These are phyloP conservation scores for Boechera stricta DNA, from an alignment of 345 rosid genomes.

Conservation along the genomic window DNA sequence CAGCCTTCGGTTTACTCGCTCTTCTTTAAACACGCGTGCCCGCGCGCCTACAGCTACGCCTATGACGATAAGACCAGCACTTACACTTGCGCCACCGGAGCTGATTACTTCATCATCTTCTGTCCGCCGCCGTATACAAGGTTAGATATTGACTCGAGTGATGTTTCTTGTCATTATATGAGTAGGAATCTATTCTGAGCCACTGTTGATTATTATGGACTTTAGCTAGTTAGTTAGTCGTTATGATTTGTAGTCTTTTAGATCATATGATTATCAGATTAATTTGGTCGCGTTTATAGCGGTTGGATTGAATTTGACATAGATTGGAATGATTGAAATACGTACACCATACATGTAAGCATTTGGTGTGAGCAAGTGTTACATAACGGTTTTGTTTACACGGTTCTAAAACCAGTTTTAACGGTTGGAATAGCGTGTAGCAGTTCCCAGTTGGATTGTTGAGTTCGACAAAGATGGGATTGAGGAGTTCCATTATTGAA, in stretches of 20 bases:
- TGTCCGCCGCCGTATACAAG: constrained; percentile 92
- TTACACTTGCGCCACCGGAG: constrained; percentile 71
- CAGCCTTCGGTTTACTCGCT: constrained; percentile 64
- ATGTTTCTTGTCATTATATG: constrained; percentile 2
- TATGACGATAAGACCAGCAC: constrained; percentile 92
- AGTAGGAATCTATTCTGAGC: background rate
- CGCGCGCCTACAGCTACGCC: constrained; percentile 90
- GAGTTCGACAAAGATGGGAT: background rate
- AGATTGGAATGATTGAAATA: background rate
- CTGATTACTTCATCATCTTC: constrained; percentile 72
- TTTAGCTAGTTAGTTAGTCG: background rate
- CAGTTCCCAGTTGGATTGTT: background rate
- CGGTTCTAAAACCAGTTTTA: no score
- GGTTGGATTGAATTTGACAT: background rate
- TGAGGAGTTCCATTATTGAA: background rate
- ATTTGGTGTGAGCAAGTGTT: no score
- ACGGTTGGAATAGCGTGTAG: no score
- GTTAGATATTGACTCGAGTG: constrained; percentile 44
- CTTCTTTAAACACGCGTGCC: constrained; percentile 84
- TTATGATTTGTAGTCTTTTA: background rate
- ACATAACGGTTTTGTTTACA: no score
- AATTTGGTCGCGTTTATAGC: background rate
- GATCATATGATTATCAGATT: background rate
- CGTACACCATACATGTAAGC: background rate
- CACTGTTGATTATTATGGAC: constrained; percentile 6